Evolutionary conservation across 768 basidiomycete species (phyloP).

Genomic region (Termitomyces sp.): DNA sequence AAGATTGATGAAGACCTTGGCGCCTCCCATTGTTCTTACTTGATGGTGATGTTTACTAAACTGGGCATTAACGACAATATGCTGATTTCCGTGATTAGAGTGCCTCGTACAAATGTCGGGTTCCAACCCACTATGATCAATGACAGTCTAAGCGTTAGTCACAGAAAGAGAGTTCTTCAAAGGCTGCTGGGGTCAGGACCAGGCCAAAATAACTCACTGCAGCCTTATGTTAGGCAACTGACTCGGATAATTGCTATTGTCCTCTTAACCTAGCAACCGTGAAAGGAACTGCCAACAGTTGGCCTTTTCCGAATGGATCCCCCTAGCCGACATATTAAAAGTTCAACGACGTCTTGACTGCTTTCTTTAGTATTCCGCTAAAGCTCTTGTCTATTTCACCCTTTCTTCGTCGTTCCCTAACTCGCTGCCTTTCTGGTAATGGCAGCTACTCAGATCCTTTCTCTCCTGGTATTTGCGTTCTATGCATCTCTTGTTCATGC

Average conservation of each 20-base stretch:
- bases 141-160: background rate
- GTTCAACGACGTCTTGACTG: background rate
- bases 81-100: background rate
- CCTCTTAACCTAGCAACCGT: conserved; percentile 1
- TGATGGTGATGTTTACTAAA: background rate
- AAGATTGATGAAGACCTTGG: background rate
- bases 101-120: background rate
- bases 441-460: conserved; percentile 21
- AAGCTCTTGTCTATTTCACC: conserved; percentile 1
- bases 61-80: background rate
- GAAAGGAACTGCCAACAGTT: background rate
- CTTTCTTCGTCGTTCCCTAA: conserved; percentile 6
- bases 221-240: background rate
- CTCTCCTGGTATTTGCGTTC: conserved; percentile 21
- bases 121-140: background rate
- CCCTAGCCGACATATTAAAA: background rate
- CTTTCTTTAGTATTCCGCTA: background rate
- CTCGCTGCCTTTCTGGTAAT: conserved; percentile 21
- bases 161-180: background rate
- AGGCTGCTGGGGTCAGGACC: background rate
- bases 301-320: background rate
- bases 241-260: background rate
- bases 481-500: conserved; percentile 19
- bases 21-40: background rate
- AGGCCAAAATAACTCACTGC: background rate